Percentiles rank a stretch among this genome's conserved stretches.
phyloP scores from a whole-genome alignment of 1,284 basidiomycete genomes.

The Laetiporus sulphureus region DNA sequence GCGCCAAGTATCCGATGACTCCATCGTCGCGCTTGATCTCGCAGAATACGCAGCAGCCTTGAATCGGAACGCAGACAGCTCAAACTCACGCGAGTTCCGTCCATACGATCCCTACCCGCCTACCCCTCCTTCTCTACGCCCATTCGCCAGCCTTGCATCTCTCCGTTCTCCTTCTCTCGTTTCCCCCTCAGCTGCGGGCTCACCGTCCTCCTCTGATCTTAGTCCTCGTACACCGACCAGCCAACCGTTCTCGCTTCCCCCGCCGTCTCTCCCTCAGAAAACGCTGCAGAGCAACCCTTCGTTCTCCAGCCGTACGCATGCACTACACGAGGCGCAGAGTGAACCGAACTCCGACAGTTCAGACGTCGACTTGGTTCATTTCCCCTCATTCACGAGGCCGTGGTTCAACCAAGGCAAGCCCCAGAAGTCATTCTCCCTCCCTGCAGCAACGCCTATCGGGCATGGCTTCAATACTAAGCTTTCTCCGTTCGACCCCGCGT shows the following conservation, averaged over 20 bases:
- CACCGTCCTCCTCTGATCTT: conserved; percentile 27
- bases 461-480: conserved; percentile 8
- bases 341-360: conserved; percentile 11
- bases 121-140: conserved; percentile 30
- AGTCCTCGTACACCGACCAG: conserved; percentile 21
- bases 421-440: conserved; percentile 13
- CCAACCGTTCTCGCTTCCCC: conserved; percentile 47
- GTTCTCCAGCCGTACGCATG: conserved; percentile 10
- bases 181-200: conserved; percentile 38
- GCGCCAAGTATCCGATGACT: conserved; percentile 36
- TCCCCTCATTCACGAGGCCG: conserved; percentile 52
- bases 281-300: conserved; percentile 18
- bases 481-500: conserved; percentile 27
- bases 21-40: conserved; percentile 63
- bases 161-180: conserved; percentile 39
- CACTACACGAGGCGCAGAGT: conserved; percentile 6
- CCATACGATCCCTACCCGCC: conserved; percentile 32
- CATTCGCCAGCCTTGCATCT: conserved; percentile 33
- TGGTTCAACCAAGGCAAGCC: conserved; percentile 41
- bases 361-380: conserved; percentile 53
- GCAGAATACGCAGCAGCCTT: conserved; percentile 58
- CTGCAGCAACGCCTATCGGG: conserved; percentile 11
- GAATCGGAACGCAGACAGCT: conserved; percentile 25
- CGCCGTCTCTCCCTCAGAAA: conserved; percentile 18
- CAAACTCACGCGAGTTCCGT: conserved; percentile 17